Base-by-base conservation (phyloP, 2,329 filamentous ascomycete species). In the Exophiala phaeomuriformis region DNA sequence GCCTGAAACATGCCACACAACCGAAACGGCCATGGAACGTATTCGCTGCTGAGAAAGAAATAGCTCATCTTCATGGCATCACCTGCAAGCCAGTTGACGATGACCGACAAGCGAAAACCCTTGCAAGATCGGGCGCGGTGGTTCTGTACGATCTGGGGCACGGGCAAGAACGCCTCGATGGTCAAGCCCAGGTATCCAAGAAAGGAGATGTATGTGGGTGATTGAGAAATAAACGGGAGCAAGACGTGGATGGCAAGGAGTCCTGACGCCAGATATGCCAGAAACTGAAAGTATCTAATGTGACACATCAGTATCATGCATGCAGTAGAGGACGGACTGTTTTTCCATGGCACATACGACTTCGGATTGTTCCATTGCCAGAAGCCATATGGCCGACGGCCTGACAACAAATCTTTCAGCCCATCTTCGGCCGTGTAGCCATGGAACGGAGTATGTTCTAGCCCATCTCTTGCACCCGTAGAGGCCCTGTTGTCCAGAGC, bases 321-420 rank as follows among this genome's bases (percentile, higher is more conserved):
- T 32, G 42, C 12, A 5, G 12, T 31, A 32, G 29, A 3, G 3
- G 5, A n/a, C n/a, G 7, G 5, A 45, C n/a, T 3, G 8, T 12
- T 6, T 27, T 33, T 5, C 27, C 12, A 6, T 5, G 10, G 5
- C n/a, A 32, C 73, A 59, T 69, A 76, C 62, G 80, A 79, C 52
- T 75, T 72, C 19, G 75, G 68, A 51, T 67, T 70, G 58, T 72
- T 75, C 81, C 81, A 84, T 63, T 81, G 79, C 81, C 81, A 84
- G 65, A 84, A 84, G 50, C 76, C 72, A 62, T 77, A 83, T 0
- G 81, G 81, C 33, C 81, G 71, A 10, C 67, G 68, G 51, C 65
- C 30, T 55, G 66, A 37, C 53, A 59, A 39, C 37, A 60, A 33
- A 44, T 52, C 57, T 52, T 32, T 62, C 61, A 62, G 43, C 49